Percentiles rank a stretch among this genome's conserved stretches.
phyloP scores from a whole-genome alignment of 495 filamentous ascomycete genomes.

The Podospora comata region DNA sequence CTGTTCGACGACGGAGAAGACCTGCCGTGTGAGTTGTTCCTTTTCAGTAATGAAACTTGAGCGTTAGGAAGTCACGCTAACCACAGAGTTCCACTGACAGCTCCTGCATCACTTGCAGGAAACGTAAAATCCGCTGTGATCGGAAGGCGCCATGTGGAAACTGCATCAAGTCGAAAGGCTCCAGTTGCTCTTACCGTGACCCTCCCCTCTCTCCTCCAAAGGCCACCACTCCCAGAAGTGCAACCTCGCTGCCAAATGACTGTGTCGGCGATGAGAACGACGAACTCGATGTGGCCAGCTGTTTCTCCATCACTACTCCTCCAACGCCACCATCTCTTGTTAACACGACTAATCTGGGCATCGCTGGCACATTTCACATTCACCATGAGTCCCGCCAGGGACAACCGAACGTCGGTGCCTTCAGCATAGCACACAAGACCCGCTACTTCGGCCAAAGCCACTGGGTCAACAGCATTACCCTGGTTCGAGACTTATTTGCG shows the following conservation, averaged over 20 bases:
- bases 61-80: background rate
- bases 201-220: background rate
- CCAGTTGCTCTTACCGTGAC: constrained; percentile 40
- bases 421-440: constrained; percentile 50
- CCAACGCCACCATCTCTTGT: constrained; percentile 24
- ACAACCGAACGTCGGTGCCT: constrained; percentile 27
- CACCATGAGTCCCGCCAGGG: constrained; percentile 24
- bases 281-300: background rate
- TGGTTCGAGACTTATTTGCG: constrained; percentile 39
- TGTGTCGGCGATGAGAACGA: background rate
- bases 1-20: constrained; percentile 14
- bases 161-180: constrained; percentile 45
- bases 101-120: constrained; percentile 35
- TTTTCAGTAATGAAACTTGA: background rate
- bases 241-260: background rate
- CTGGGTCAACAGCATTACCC: constrained; percentile 46
- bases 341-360: constrained; percentile 15
- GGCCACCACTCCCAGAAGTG: constrained; percentile 11
- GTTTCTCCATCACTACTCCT: background rate
- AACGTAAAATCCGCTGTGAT: constrained; percentile 39
- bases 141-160: constrained; percentile 42
- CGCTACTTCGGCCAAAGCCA: constrained; percentile 56
- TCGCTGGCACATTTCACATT: constrained; percentile 16
- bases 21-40: constrained; percentile 19
- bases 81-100: constrained; percentile 8